Evolutionary conservation across 495 filamentous ascomycete species (phyloP).

Genomic region (Cercophora samala): DNA sequence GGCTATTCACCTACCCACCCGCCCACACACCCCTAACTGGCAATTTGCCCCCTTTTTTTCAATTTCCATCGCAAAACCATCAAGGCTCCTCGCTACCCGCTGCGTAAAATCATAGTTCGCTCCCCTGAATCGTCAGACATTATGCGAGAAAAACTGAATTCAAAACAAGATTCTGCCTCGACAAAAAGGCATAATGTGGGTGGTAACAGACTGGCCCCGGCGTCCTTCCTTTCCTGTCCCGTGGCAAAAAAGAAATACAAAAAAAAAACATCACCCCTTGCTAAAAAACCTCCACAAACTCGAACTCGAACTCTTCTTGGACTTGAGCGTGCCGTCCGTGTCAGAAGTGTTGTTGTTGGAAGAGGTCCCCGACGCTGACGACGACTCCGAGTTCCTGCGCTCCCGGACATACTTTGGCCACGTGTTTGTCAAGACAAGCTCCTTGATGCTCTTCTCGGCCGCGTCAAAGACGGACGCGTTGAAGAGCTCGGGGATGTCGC

Average conservation of each 20-base stretch:
- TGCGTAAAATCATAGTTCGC: neutral
- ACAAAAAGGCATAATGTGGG: neutral
- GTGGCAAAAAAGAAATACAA: neutral
- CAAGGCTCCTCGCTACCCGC: neutral
- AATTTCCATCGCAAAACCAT: neutral
- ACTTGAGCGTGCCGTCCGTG: neutral
- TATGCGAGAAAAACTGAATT: neutral
- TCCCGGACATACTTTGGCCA: constrained; percentile 62
- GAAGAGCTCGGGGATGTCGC: constrained; percentile 50
- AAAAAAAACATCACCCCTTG: neutral
- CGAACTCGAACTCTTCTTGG: neutral
- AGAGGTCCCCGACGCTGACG: neutral
- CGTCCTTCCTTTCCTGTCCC: neutral
- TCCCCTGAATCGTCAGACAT: neutral
- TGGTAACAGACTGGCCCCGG: neutral
- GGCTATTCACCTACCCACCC: neutral
- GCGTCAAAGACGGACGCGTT: constrained; percentile 54
- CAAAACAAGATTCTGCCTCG: too few relatives aligned
- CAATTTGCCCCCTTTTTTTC: neutral
- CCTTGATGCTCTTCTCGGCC: constrained; percentile 61
- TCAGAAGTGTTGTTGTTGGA: neutral
- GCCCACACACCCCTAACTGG: too few relatives aligned
- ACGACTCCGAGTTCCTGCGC: constrained; percentile 17
- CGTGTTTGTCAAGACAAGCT: constrained; percentile 66
- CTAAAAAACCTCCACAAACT: neutral